Evolutionary conservation across 139 green algal species (phyloP), one percentile per base, ranked within the genome.

Genomic region (Tetraselmis striata): DNA sequence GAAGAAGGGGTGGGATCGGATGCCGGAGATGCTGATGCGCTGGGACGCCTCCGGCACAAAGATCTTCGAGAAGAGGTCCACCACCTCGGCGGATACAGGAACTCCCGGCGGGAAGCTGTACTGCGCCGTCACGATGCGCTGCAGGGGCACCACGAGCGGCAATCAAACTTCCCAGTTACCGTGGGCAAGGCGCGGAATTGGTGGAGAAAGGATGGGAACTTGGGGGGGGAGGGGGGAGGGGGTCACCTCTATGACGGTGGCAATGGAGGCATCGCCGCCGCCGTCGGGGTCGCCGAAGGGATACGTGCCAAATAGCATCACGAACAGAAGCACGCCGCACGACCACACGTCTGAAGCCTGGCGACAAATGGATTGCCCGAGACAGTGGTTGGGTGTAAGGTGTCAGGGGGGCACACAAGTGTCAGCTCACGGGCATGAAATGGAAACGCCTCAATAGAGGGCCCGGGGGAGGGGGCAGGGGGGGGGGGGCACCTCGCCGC

Each of bases 251-350:
- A 67, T 67, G 45, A 67, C 45, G 5, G 5, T 67, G 45, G 11
- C 18, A 18, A 67, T 67, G 18, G 45, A 67, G 11, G 45, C 45
- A 18, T 67, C 18, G 11, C 45, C 45, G 5, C 18, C 45, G 11
- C 18, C 18, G n/a, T n/a, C n/a, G 5, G 45, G 45, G 45, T 67
- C 45, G 45, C 45, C 45, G 29, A 80, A 80, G 2, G 77, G 77
- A 32, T 80, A 80, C 29, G 29, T 80, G 28, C 77, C 77, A 58
- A 80, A 31, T 2, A 80, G 77, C 77, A 80, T 80, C 77, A 80
- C 77, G 29, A 59, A 80, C 28, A 80, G 77, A 2, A 80, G 77
- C 23, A 80, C 77, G 2, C 77, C 77, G 28, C 77, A 80, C 2
- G 77, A 80, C 77, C 28, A 32, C 27, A 32, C 77, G 77, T 31